These are phyloP conservation scores for Falciphora oryzae DNA, from an alignment of 2,329 filamentous ascomycete genomes.

Conservation along the genomic window DNA sequence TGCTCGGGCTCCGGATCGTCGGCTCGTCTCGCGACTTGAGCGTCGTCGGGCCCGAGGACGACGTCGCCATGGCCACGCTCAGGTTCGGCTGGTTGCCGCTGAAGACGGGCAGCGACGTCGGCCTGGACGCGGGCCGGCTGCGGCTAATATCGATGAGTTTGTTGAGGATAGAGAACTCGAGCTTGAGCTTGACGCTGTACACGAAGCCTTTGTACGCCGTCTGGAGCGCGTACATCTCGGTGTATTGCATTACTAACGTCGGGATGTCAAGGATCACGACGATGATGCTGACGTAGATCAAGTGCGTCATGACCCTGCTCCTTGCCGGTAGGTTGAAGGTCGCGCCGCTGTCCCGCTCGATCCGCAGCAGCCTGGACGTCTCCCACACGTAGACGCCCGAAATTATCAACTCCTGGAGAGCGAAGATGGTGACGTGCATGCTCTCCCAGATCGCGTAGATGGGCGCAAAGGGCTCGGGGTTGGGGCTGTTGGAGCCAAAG, in stretches of 20 bases:
- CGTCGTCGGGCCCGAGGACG: background rate
- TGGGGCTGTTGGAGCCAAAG: slow-evolving; percentile 41
- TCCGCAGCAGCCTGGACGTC: slow-evolving; percentile 41
- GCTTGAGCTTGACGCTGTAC: slow-evolving; percentile 32
- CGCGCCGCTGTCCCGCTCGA: slow-evolving; percentile 30
- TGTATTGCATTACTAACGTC: slow-evolving; percentile 26
- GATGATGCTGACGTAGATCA: slow-evolving; percentile 38
- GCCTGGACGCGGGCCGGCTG: slow-evolving; percentile 13
- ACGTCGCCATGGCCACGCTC: too few relatives aligned
- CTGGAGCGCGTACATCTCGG: slow-evolving; percentile 27
- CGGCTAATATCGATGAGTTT: slow-evolving; percentile 23
- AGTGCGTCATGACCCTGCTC: slow-evolving; percentile 40
- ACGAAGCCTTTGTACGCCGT: slow-evolving; percentile 28
- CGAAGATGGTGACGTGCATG: slow-evolving; percentile 51
- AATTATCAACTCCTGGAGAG: slow-evolving; percentile 48
- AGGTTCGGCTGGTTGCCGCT: background rate
- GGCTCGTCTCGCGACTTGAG: background rate
- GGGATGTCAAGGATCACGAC: slow-evolving; percentile 32
- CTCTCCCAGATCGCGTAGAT: slow-evolving; percentile 46
- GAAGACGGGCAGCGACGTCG: background rate
- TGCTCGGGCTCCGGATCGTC: background rate
- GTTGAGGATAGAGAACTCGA: slow-evolving; percentile 31
- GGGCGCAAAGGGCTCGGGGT: slow-evolving; percentile 26
- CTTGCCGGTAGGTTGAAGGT: slow-evolving; percentile 21
- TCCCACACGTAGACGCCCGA: slow-evolving; percentile 49